A percentile compares a stretch with the other conserved stretches of the same genome.
Evolutionary conservation across 495 filamentous ascomycete species (phyloP).

Genomic region (Bombardia bombarda): DNA sequence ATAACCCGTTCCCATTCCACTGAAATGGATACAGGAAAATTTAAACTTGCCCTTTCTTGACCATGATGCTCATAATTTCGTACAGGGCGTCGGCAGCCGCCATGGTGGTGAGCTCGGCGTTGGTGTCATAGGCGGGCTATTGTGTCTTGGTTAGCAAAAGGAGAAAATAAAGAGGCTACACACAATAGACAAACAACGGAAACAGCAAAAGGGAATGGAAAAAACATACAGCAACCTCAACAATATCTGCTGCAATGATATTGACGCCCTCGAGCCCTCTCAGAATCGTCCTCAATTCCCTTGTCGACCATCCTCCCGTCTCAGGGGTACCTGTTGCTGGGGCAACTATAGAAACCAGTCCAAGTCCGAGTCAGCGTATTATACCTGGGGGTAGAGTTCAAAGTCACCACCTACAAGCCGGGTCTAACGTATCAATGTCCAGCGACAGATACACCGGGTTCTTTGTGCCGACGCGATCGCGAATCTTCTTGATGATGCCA

Average conservation of each 20-base stretch:
- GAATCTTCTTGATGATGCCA: constrained; percentile 55
- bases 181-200: not conserved
- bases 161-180: not conserved
- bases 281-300: constrained; percentile 65
- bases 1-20: no score
- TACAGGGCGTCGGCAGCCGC: constrained; percentile 75
- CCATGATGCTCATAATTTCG: constrained; percentile 82
- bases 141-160: not conserved
- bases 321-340: constrained; percentile 72
- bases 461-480: constrained; percentile 52
- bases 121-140: constrained; percentile 79
- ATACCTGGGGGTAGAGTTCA: not conserved
- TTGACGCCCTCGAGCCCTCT: constrained; percentile 63
- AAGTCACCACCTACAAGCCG: constrained; percentile 39
- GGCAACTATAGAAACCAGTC: constrained; percentile 34
- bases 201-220: not conserved
- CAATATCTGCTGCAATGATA: constrained; percentile 69
- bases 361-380: not conserved
- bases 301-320: constrained; percentile 67
- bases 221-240: constrained; percentile 59
- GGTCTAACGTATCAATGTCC: constrained; percentile 72
- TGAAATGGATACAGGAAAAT: not conserved
- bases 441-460: constrained; percentile 67
- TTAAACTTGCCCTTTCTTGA: constrained; percentile 46
- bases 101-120: constrained; percentile 78